Evolutionary conservation across 805 yeast species (phyloP), one percentile per base, ranked within the genome.

Genomic region (Suhomyces canberraensis): DNA sequence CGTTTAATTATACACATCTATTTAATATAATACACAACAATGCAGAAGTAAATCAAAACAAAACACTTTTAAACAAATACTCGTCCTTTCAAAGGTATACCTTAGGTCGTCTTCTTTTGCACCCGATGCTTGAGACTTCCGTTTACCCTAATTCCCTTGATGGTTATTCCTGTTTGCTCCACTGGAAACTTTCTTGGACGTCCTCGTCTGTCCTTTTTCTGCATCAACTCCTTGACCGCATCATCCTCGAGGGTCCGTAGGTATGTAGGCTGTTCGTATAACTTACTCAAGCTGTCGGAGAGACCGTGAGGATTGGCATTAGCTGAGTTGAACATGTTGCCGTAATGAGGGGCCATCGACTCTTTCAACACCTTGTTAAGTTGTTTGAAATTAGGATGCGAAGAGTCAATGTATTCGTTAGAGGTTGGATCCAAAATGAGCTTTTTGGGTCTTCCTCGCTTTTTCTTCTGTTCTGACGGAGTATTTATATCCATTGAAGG

Each of bases 181-280:
- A 65, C 54, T 1, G 76, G 73, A 37, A 67, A 67, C 46, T 73
- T 73, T 45, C 77, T 57, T 2, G 78, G 78, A 44, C 79, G 57
- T 11, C 79, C 79, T 27, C 77, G 39, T 53, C 65, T 59, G 54
- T 71, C 67, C 48, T 73, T 67, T 48, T 55, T 66, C 35, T 55
- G 52, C 18, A 68, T 47, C 21, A 66, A 52, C 39, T 61, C 57
- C 41, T 62, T 39, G 43, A 61, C 63, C 9, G 61, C 66, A 22
- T 55, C 64, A 25, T 57, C 61, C 17, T 54, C 60, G 31, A 57
- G 52, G 9, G 49, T 56, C 17, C 61, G 46, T 44, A 57, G 42
- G 31, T 51, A 51, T 5, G 61, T 47, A 1, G 64, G 63, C 40
- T 60, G 61, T n/a, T 55, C 53, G 32, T 49, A 50, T 27, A 52